Base-by-base conservation (phyloP, 2,329 filamentous ascomycete species). In the Fusarium circinatum region DNA sequence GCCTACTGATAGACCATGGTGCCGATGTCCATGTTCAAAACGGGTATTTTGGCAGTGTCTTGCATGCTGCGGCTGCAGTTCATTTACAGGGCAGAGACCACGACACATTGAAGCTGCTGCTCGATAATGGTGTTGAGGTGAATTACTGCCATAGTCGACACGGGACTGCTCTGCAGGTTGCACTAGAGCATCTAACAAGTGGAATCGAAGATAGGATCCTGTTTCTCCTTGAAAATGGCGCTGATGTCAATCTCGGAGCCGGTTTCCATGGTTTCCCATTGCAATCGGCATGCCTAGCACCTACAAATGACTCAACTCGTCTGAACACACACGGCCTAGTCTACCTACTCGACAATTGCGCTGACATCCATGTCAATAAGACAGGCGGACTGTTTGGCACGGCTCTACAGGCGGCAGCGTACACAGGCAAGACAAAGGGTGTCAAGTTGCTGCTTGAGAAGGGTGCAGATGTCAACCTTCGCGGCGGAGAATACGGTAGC, bases 291-390 rank as follows among this genome's bases (percentile, higher is more conserved):
- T 44, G 42, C 1, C 11, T 24, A 44, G n/a, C 15, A 0, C 41
- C n/a, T 4, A 8, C 5, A 42, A 0, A 0, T 1, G 0, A 4
- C 14, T 1, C 6, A 4, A 5, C 3, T 14, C 1, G 6, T 1
- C 22, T 8, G 0, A 24, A 42, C 41, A 5, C n/a, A 0, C 0
- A 0, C 6, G 42, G 42, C 6, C 42, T 45, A 5, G 11, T 18
- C 15, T 45, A 1, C 11, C n/a, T 45, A 45, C 17, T 45, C 1
- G 0, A 26, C 0, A 18, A 26, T 0, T 45, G 17, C n/a, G 7
- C 7, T 18, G 2, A 45, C 1, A 3, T 26, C 11, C 0, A 6
- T 1, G 10, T 45, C 17, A 45, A 45, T 20, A n/a, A 26, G 17
- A 26, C 0, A 26, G 42, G n/a, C 7, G 42, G 42, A 0, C 17